phyloP scores from a whole-genome alignment of 257 asterid genomes.

The Ligustrum vulgare region DNA sequence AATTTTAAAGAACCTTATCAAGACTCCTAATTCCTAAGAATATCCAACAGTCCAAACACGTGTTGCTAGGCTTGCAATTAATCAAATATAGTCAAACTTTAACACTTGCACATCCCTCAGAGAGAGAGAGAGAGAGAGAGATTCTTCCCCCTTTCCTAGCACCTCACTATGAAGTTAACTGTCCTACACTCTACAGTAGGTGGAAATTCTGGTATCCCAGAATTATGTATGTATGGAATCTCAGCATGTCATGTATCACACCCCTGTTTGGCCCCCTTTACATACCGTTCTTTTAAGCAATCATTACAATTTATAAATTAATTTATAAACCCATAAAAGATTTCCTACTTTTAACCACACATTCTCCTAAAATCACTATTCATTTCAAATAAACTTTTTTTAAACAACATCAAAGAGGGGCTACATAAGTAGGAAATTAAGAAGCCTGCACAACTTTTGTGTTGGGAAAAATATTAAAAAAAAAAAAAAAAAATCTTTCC shows the following conservation, averaged over 20 bases:
- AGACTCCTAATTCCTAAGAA: neutral
- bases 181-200: neutral
- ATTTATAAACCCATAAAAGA: no score
- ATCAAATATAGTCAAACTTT: neutral
- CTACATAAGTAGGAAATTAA: neutral
- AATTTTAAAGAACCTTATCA: neutral
- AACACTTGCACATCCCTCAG: neutral
- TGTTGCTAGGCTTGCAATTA: neutral
- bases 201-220: neutral
- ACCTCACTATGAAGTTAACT: constrained; percentile 8
- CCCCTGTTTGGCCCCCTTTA: no score
- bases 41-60: neutral
- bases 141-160: neutral
- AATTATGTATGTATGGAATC: constrained; percentile 3
- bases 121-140: neutral
- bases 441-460: neutral
- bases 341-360: no score
- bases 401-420: no score
- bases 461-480: neutral
- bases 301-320: no score
- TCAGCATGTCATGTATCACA: neutral
- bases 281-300: no score
- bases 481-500: neutral
- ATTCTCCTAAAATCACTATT: no score
- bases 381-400: no score